Percentiles rank a stretch among this genome's conserved stretches.
phyloP scores from a whole-genome alignment of 1,139 yeast genomes.

The Geotrichum klebahnii region DNA sequence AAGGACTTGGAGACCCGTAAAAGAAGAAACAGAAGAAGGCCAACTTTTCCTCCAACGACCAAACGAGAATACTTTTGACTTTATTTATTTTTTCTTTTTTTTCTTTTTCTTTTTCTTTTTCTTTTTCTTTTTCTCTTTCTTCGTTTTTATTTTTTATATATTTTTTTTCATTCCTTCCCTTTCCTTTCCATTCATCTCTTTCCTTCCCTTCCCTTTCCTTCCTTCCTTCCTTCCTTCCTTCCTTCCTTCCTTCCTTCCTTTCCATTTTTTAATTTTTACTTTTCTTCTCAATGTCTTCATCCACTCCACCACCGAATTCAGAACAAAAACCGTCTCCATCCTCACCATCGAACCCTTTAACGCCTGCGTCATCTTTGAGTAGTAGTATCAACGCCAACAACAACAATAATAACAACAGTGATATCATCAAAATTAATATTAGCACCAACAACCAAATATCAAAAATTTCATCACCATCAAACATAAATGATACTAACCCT shows the following conservation, averaged over 20 bases:
- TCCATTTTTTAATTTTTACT: not conserved
- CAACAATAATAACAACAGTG: not conserved
- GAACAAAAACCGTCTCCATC: not conserved
- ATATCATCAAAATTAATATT: too few species aligned
- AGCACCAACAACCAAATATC: too few species aligned
- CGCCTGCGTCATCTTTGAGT: too few species aligned
- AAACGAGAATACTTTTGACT: not conserved
- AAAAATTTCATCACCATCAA: conserved; percentile 6
- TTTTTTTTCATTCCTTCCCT: conserved; percentile 6
- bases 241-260: conserved; percentile 8
- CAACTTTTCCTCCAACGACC: not conserved
- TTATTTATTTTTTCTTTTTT: not conserved
- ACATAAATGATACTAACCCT: not conserved
- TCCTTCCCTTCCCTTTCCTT: not conserved
- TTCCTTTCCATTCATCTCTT: not conserved
- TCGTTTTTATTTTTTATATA: conserved; percentile 11
- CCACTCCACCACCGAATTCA: not conserved
- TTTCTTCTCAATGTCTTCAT: conserved; percentile 3
- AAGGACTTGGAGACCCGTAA: too few species aligned
- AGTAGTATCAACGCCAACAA: too few species aligned
- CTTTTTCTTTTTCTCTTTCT: conserved; percentile 11
- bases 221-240: not conserved
- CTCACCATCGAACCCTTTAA: too few species aligned
- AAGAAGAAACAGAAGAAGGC: too few species aligned
- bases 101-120: conserved; percentile 6